These are phyloP conservation scores for Austroboletus eburneus DNA, from an alignment of 768 basidiomycete species.

Conservation along the genomic window DNA sequence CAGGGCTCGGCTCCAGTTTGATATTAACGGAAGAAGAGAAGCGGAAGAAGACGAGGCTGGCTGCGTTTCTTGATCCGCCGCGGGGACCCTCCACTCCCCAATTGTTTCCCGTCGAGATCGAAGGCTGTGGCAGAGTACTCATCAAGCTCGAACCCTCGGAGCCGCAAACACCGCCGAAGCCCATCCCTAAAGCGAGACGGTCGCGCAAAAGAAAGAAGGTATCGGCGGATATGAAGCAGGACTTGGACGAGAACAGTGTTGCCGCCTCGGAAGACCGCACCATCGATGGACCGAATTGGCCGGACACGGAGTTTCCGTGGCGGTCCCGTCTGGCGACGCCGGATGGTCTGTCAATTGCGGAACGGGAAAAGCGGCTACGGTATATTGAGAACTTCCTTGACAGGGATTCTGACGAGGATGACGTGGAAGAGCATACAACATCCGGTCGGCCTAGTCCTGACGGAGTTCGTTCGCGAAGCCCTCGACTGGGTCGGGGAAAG, in stretches of 20 bases:
- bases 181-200: constrained; percentile 36
- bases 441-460: constrained; percentile 9
- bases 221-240: constrained; percentile 18
- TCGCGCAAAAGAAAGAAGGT: constrained; percentile 51
- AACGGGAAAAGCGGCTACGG: constrained; percentile 56
- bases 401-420: constrained; percentile 60
- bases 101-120: constrained; percentile 60
- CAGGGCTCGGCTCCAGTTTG: constrained; percentile 1
- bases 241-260: constrained; percentile 7
- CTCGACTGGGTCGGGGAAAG: constrained; percentile 49
- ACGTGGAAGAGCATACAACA: constrained; percentile 26
- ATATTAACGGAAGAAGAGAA: constrained; percentile 52
- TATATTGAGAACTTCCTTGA: constrained; percentile 72
- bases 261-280: constrained; percentile 29
- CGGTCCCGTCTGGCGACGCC: constrained; percentile 55
- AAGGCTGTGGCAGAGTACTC: constrained; percentile 69
- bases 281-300: constrained; percentile 65
- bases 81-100: constrained; percentile 33
- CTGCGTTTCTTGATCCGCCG: constrained; percentile 55
- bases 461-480: constrained; percentile 17
- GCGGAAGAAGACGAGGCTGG: constrained; percentile 63
- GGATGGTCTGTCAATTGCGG: constrained; percentile 45
- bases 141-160: constrained; percentile 50
- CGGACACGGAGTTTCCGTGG: constrained; percentile 79
- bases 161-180: constrained; percentile 24